These are phyloP conservation scores for Aciculosporium take DNA, from an alignment of 2,329 filamentous ascomycete genomes.

Conservation along the genomic window DNA sequence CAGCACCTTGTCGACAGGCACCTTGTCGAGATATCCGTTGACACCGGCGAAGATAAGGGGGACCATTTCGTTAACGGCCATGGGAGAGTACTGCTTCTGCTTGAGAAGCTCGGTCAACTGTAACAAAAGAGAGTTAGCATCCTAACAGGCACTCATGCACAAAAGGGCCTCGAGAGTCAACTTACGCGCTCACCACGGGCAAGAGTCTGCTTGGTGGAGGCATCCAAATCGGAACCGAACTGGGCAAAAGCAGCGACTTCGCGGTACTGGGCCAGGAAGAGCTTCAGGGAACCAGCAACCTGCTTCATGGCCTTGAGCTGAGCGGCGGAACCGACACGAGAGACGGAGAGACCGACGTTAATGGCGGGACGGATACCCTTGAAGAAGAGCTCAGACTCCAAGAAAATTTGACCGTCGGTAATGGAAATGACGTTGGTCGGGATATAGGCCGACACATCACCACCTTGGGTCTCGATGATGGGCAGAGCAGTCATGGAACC, in stretches of 20 bases:
- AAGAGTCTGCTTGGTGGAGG: slow-evolving; percentile 96
- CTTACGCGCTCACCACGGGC: slow-evolving; percentile 92
- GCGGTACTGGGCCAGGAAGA: slow-evolving; percentile 99
- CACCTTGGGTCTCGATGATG: slow-evolving; percentile 98
- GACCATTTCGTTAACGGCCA: slow-evolving; percentile 99
- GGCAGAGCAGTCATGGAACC: slow-evolving; percentile 95
- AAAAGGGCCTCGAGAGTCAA: slow-evolving; percentile 11
- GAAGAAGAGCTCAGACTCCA: slow-evolving; percentile 99
- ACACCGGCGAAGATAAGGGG: slow-evolving; percentile 98
- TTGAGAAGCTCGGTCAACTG: slow-evolving; percentile 91
- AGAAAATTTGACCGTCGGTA: slow-evolving; percentile 98
- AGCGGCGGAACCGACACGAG: slow-evolving; percentile 97
- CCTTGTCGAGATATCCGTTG: slow-evolving; percentile 80
- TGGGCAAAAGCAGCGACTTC: slow-evolving; percentile 98
- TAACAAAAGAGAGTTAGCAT: slow-evolving; percentile 10
- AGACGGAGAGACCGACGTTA: slow-evolving; percentile 99
- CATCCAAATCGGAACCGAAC: slow-evolving; percentile 99
- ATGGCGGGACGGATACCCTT: slow-evolving; percentile 99
- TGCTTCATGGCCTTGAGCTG: slow-evolving; percentile 99
- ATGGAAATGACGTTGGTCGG: slow-evolving; percentile 99
- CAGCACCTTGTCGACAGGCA: slow-evolving; percentile 85
- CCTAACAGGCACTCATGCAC: not conserved
- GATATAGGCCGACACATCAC: slow-evolving; percentile 99
- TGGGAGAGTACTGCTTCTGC: slow-evolving; percentile 99
- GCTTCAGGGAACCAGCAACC: slow-evolving; percentile 98